Evolutionary conservation across 495 filamentous ascomycete genomes (phyloP), one percentile per base, ranked within the genome.

Genomic region (Xylaria longipes): DNA sequence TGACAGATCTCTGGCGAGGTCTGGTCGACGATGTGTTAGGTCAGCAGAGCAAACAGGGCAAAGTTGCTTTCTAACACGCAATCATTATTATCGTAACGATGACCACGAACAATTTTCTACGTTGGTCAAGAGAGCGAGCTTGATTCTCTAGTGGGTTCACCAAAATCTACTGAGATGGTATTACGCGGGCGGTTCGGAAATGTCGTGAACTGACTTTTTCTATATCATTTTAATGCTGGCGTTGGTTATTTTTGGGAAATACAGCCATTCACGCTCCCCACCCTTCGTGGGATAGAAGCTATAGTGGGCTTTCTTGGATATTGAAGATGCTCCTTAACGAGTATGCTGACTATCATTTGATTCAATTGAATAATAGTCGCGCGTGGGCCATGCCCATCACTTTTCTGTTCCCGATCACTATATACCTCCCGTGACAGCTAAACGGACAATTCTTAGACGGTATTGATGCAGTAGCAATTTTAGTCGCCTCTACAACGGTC

Each of bases 21-120:
- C 67, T 86, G 54, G 76, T 83, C 67, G 82, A 86, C 33, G 84
- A 85, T 74, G 80, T 85, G 1, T 75, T 84, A 65, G 78, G 80
- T 67, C 52, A 63, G 22, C 72, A 65, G 22, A 73, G 61, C 65
- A 75, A 43, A 71, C 75, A 77, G 72, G 67, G 17, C 65, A 68
- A 72, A 41, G 41, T 76, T 46, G 75, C 73, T 73, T 73, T 79
- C 52, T 79, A 77, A 74, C 75, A 67, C 29, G 6, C 1, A 3
- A 25, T 39, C 7, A 33, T 17, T 46, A 17, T 31, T n/a, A 17
- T 46, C 5, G 46, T 67, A 31, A 68, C 17, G 66, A 68, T 41
- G 2, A 45, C n/a, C 14, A 57, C 22, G 50, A 68, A 56, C 35
- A 31, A 35, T 52, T 58, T 68, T 33, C 39, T 68, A 45, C 3